Evolutionary conservation across 371 early-diverging fungal species (phyloP), one percentile per base, ranked within the genome.

Genomic region (Parasitella parasitica): DNA sequence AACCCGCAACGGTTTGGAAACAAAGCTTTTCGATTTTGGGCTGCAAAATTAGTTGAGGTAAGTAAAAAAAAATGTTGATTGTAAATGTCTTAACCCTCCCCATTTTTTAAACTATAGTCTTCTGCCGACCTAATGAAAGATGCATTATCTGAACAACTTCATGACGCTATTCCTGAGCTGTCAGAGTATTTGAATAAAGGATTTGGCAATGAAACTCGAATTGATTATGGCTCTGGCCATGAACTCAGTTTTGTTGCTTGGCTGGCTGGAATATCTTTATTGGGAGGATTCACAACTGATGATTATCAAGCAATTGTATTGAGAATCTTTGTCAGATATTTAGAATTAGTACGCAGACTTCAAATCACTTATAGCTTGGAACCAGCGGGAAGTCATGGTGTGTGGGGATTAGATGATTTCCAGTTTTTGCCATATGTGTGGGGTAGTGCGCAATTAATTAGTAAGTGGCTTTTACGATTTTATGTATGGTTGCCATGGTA

Each of bases 201-300:
- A 48, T 98, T 99, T 86, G 99, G 99, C 22, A 93, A 98, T 70
- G 80, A 82, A 6, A 91, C 88, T 4, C 87, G 99, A 38, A 92
- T 99, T 30, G 99, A 99, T 77, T 99, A 99, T 80, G 99, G 99
- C n/a, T 96, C 96, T 22, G 99, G 99, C 0, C 99, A 99, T 69
- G 99, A 99, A 80, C 81, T 97, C 15, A 91, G 90, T 54, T 99
- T 99, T 72, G 73, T 94, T n/a, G 90, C 93, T 6, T 99, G 93
- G 84, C 77, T 99, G 22, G 78, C 86, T 46, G 92, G 91, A 46
- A 76, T 96, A 24, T 78, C 85, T 32, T 76, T 89, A 63, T 70
- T 95, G 36, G 88, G 84, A 26, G 75, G 87, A 12, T 66, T 94
- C 36, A 49, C 65, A 30, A 48, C 64, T 16, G 66, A 72, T 3